Conservation (phyloP, 306 rosid genomes). For the Quercus dentata region DNA sequence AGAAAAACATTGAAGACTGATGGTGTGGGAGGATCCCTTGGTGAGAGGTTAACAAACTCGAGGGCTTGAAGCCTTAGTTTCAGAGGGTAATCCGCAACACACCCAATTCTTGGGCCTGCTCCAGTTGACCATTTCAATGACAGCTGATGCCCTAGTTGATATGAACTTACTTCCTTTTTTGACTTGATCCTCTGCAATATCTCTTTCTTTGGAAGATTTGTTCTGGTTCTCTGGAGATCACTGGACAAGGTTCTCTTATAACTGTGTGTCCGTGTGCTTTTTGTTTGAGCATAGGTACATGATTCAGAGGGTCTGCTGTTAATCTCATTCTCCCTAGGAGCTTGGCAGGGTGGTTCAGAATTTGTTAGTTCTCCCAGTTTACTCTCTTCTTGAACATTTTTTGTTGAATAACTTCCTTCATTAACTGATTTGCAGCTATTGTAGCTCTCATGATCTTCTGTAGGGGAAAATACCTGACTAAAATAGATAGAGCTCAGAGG, state of each 20-base stretch:
- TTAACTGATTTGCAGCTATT: no score
- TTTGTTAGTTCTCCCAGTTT: background rate
- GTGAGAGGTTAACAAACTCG: slow-evolving; percentile 9
- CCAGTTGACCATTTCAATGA: slow-evolving; percentile 22
- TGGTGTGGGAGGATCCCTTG: background rate
- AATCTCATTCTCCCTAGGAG: background rate
- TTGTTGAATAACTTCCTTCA: no score
- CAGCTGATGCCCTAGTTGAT: slow-evolving; percentile 10
- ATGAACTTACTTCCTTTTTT: slow-evolving; percentile 19
- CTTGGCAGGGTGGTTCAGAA: background rate
- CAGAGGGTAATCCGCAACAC: slow-evolving; percentile 21
- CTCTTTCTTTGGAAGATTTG: background rate
- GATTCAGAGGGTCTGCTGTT: background rate
- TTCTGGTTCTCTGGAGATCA: background rate
- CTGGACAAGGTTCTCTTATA: slow-evolving; percentile 9
- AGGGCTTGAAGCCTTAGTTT: slow-evolving; percentile 21
- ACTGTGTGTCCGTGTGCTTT: background rate
- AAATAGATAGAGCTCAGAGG: background rate
- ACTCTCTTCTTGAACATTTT: no score
- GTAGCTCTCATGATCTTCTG: no score
- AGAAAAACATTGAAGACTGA: no score
- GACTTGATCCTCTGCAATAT: slow-evolving; percentile 24
- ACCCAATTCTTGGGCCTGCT: slow-evolving; percentile 30
- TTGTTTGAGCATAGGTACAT: background rate
- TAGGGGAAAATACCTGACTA: background rate